Conservation (phyloP, 495 filamentous ascomycete genomes). For the Hypoxylon intermedium region DNA sequence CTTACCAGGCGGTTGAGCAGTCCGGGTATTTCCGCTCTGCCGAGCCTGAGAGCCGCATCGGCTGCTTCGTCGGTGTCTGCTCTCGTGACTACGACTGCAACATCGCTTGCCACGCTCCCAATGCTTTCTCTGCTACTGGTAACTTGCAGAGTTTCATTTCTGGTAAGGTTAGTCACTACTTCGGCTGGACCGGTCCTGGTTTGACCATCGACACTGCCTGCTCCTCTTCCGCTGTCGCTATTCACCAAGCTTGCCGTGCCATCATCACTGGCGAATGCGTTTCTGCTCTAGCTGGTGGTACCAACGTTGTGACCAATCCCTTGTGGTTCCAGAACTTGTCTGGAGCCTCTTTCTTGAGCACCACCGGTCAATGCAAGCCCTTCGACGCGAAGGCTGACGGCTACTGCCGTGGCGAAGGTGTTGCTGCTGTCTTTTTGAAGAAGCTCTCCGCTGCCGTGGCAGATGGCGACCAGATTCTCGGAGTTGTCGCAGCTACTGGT, state of each 20-base stretch:
- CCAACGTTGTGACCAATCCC: conserved; percentile 33
- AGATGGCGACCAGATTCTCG: conserved; percentile 60
- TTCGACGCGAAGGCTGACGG: conserved; percentile 61
- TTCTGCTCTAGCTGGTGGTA: conserved; percentile 52
- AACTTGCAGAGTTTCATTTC: conserved; percentile 40
- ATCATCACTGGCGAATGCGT: conserved; percentile 51
- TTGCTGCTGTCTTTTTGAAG: conserved; percentile 61
- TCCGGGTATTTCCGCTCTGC: conserved; percentile 32
- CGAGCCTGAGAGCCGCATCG: conserved; percentile 31
- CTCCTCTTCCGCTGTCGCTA: conserved; percentile 57
- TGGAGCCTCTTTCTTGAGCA: conserved; percentile 50
- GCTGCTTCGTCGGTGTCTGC: conserved; percentile 45
- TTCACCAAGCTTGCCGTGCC: conserved; percentile 53
- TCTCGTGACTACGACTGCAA: conserved; percentile 44
- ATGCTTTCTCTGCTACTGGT: conserved; percentile 39
- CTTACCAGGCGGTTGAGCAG: conserved; percentile 59
- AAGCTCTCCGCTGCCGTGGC: conserved; percentile 51
- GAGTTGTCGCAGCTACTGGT: conserved; percentile 57
- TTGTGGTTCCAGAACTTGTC: conserved; percentile 47
- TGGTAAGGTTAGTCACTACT: conserved; percentile 53
- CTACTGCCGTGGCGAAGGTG: conserved; percentile 65
- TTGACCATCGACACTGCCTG: conserved; percentile 66
- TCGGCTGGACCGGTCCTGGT: conserved; percentile 59
- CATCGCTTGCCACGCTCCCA: conserved; percentile 37
- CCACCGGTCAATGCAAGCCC: conserved; percentile 41